Conservation (phyloP, 352 stramenopile genomes). For the Pythium coloratum region DNA sequence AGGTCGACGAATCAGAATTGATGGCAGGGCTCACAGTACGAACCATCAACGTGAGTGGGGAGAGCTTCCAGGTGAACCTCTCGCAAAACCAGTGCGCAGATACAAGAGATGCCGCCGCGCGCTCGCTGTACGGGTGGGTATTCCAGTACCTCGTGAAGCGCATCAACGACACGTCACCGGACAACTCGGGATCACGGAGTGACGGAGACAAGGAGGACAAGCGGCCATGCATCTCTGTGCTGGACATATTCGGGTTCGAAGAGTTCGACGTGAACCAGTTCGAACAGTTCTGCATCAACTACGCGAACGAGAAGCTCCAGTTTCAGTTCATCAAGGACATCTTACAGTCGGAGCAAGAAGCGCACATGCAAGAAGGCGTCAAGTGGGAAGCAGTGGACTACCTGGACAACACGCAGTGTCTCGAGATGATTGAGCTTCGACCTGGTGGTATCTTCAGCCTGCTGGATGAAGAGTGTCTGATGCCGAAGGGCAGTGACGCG, state of each 20-base stretch:
- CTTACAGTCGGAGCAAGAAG: conserved; percentile 69
- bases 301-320: conserved; percentile 91
- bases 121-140: conserved; percentile 77
- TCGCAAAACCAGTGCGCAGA: conserved; percentile 66
- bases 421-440: conserved; percentile 86
- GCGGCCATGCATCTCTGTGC: conserved; percentile 68
- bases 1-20: conserved; percentile 47
- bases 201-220: conserved; percentile 21
- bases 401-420: conserved; percentile 68
- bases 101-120: conserved; percentile 68
- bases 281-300: conserved; percentile 94
- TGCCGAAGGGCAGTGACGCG: conserved; percentile 76
- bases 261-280: conserved; percentile 87
- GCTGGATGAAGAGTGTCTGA: conserved; percentile 85
- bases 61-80: conserved; percentile 68
- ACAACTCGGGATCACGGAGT: conserved; percentile 10
- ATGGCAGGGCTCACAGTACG: conserved; percentile 55
- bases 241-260: conserved; percentile 93
- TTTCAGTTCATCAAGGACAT: conserved; percentile 86
- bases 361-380: conserved; percentile 75
- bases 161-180: conserved; percentile 53
- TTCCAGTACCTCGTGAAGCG: conserved; percentile 85
- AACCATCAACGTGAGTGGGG: conserved; percentile 70
- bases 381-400: conserved; percentile 70
- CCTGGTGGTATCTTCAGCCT: conserved; percentile 75